Conservation (phyloP, 164 flowering plant genomes). For the Vitis labrusca region DNA sequence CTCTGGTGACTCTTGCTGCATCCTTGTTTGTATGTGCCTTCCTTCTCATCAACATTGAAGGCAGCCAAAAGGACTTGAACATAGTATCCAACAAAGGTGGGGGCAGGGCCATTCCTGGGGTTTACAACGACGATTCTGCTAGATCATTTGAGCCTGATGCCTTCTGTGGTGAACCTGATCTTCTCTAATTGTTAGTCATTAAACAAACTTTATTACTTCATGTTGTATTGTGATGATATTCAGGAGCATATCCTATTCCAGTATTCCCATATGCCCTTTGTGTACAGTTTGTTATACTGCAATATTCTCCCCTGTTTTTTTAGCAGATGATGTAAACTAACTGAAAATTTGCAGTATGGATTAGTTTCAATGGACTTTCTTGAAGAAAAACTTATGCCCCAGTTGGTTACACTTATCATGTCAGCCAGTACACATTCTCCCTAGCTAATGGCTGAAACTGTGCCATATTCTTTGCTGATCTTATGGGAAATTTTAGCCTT, state of each 20-base stretch:
- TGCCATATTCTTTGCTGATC: no score
- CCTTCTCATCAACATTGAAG: slow-evolving; percentile 51
- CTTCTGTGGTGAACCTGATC: slow-evolving; percentile 71
- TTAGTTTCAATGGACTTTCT: no score
- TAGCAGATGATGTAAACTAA: no score
- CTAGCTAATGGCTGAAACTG: no score
- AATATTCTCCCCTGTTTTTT: no score
- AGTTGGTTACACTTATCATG: no score
- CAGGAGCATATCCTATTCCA: not conserved
- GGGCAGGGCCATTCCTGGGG: slow-evolving; percentile 62
- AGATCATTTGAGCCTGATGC: slow-evolving; percentile 91
- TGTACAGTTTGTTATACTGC: not conserved
- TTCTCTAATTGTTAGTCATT: slow-evolving; percentile 12
- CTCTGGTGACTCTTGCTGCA: slow-evolving; percentile 63
- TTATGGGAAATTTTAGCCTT: no score
- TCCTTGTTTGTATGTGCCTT: slow-evolving; percentile 46
- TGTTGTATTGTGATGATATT: not conserved
- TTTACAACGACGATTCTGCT: slow-evolving; percentile 83
- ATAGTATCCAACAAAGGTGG: slow-evolving; percentile 28
- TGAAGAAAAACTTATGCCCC: no score
- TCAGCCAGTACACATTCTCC: no score
- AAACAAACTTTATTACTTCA: not conserved
- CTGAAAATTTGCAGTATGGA: no score
- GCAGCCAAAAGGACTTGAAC: slow-evolving; percentile 26
- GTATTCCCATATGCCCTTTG: not conserved